Conservation (phyloP, 495 filamentous ascomycete species). For the Penicillium paradoxum region DNA sequence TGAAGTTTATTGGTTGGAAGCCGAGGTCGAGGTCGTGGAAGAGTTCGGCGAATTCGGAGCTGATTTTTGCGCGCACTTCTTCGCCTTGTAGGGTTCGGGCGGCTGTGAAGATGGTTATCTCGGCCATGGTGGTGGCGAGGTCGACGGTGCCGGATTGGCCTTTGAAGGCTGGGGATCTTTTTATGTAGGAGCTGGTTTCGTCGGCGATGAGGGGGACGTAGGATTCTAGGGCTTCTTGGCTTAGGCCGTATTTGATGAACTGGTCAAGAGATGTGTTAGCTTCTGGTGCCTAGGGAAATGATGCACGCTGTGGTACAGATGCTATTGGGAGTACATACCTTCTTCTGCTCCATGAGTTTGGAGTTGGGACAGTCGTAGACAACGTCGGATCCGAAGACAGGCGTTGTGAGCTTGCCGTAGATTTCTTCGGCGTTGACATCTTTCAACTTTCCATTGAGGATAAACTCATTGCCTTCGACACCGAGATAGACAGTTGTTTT, state of each 20-base stretch:
- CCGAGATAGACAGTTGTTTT: constrained; percentile 75
- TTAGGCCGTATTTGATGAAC: constrained; percentile 85
- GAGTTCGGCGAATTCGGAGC: constrained; percentile 59
- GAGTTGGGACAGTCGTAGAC: constrained; percentile 85
- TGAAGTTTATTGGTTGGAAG: constrained; percentile 79
- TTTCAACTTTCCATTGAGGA: constrained; percentile 77
- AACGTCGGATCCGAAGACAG: constrained; percentile 81
- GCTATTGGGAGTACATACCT: constrained; percentile 25
- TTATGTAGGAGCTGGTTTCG: constrained; percentile 67
- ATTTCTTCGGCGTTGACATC: constrained; percentile 80
- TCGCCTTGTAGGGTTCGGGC: constrained; percentile 74
- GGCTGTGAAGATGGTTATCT: constrained; percentile 83
- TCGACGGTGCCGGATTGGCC: constrained; percentile 59
- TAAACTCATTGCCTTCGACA: constrained; percentile 77
- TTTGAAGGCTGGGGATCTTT: constrained; percentile 61
- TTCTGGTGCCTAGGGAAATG: neutral
- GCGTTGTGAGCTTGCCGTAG: constrained; percentile 75
- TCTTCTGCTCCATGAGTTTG: constrained; percentile 83
- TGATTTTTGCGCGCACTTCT: constrained; percentile 71
- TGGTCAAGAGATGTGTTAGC: constrained; percentile 22
- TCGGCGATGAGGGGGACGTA: constrained; percentile 76
- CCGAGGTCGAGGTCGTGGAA: constrained; percentile 83
- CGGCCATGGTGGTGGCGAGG: constrained; percentile 65
- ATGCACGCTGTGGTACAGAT: neutral
- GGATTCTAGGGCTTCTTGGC: constrained; percentile 65